Evolutionary conservation across 2,329 filamentous ascomycete species (phyloP).

Genomic region (Drechslera avenae): DNA sequence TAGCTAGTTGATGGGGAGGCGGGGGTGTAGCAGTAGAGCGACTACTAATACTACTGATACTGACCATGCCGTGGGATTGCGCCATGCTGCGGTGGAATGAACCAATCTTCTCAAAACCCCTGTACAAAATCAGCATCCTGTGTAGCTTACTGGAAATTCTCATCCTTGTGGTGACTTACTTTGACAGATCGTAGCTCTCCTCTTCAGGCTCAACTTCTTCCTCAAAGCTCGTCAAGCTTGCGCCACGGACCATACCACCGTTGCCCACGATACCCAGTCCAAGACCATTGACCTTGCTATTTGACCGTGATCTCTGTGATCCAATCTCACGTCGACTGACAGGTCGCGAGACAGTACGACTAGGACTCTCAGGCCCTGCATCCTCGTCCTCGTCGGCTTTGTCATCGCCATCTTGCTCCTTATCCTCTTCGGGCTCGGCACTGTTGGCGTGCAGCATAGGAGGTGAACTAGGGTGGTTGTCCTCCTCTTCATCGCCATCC

Average conservation of each 20-base stretch:
- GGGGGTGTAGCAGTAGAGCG: constrained; percentile 23
- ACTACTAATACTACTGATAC: constrained; percentile 6
- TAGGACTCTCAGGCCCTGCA: constrained; percentile 41
- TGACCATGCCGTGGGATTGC: constrained; percentile 35
- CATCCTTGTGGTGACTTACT: constrained; percentile 44
- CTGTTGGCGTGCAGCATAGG: constrained; percentile 37
- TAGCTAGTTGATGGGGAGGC: constrained; percentile 8
- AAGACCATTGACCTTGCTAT: constrained; percentile 38
- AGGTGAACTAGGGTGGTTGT: constrained; percentile 42
- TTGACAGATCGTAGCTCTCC: constrained; percentile 56
- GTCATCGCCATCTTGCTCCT: constrained; percentile 38
- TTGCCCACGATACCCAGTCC: constrained; percentile 25
- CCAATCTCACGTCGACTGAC: constrained; percentile 40
- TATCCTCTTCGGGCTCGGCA: constrained; percentile 38
- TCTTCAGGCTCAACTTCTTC: constrained; percentile 52
- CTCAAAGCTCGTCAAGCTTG: constrained; percentile 43
- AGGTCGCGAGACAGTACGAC: constrained; percentile 43
- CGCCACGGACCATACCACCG: constrained; percentile 44
- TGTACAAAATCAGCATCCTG: constrained; percentile 30
- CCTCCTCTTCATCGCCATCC: constrained; percentile 37
- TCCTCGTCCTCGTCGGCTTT: constrained; percentile 45
- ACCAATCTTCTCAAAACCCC: constrained; percentile 57
- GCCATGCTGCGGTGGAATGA: constrained; percentile 50
- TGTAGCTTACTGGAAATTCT: background rate
- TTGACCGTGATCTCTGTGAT: constrained; percentile 36